These are phyloP conservation scores for Leishmania martiniquensis DNA, from an alignment of 208 protist genomes.

Conservation along the genomic window DNA sequence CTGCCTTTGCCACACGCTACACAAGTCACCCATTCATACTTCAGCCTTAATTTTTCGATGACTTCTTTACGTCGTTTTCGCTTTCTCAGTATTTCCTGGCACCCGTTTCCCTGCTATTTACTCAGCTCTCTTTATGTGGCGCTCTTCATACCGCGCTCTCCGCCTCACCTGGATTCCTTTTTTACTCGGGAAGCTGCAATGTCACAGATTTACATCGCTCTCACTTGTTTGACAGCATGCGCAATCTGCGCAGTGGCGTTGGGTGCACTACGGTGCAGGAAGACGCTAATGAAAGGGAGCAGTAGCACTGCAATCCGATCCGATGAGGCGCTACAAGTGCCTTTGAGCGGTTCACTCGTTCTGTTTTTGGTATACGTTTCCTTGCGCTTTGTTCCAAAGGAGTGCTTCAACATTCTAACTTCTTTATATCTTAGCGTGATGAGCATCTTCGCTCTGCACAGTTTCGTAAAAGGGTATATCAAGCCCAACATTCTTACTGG, in stretches of 20 bases:
- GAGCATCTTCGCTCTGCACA: constrained; percentile 67
- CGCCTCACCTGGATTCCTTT: constrained; percentile 3
- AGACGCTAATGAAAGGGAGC: constrained; percentile 34
- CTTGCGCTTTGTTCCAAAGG: constrained; percentile 80
- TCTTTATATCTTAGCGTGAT: constrained; percentile 76
- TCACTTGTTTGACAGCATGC: constrained; percentile 45
- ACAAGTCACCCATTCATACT: not conserved
- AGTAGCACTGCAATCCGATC: constrained; percentile 43
- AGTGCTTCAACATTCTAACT: constrained; percentile 72
- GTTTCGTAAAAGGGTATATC: constrained; percentile 58
- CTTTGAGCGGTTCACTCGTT: constrained; percentile 78
- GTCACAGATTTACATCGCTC: constrained; percentile 57
- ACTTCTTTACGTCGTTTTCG: not conserved
- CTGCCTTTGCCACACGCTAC: not conserved
- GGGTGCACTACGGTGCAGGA: constrained; percentile 44
- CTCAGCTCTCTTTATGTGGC: not conserved
- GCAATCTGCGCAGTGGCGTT: constrained; percentile 58
- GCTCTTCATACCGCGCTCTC: not conserved
- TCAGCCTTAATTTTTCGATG: not conserved
- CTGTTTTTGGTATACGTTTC: constrained; percentile 82
- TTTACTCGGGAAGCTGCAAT: constrained; percentile 9
- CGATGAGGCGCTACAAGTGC: constrained; percentile 67
- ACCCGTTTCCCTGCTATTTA: constrained; percentile 5
- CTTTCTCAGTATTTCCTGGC: not conserved
- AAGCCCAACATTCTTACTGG: constrained; percentile 76